Evolutionary conservation across 2,329 filamentous ascomycete genomes (phyloP).

Genomic region (Ophiosphaerella herpotricha): DNA sequence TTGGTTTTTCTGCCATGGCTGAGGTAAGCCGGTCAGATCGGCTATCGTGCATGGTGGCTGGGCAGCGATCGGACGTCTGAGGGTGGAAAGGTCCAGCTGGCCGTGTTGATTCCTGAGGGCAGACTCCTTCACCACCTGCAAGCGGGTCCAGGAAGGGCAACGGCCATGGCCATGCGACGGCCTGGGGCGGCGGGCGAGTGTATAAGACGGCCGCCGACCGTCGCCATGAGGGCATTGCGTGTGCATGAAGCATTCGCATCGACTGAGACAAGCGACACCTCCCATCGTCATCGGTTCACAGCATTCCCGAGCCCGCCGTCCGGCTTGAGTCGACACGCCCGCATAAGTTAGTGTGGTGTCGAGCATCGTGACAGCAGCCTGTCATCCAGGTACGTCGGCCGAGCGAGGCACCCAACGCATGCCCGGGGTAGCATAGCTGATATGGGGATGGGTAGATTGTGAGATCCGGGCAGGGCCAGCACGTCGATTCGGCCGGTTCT

Average conservation of each 20-base stretch:
- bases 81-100: constrained; percentile 7
- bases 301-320: constrained; percentile 15
- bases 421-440: constrained; percentile 31
- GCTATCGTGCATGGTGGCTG: constrained; percentile 33
- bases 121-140: constrained; percentile 27
- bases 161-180: constrained; percentile 12
- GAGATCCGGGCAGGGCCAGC: too few relatives aligned
- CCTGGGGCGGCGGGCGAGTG: constrained; percentile 18
- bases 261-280: constrained; percentile 32
- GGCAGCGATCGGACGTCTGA: constrained; percentile 22
- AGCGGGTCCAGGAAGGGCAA: constrained; percentile 37
- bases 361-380: constrained; percentile 7
- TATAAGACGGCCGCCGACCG: constrained; percentile 43
- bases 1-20: constrained; percentile 11
- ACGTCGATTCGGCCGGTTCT: too few relatives aligned
- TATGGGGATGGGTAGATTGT: constrained; percentile 15
- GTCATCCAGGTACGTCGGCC: constrained; percentile 27
- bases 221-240: constrained; percentile 24
- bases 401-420: constrained; percentile 11
- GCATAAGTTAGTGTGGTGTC: constrained; percentile 10
- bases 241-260: constrained; percentile 32
- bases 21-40: constrained; percentile 27
- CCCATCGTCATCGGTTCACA: constrained; percentile 23
- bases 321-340: constrained; percentile 7
- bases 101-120: constrained; percentile 31